These are phyloP conservation scores for Zygoascus flipseniorum DNA, from an alignment of 805 yeast species.

Conservation along the genomic window DNA sequence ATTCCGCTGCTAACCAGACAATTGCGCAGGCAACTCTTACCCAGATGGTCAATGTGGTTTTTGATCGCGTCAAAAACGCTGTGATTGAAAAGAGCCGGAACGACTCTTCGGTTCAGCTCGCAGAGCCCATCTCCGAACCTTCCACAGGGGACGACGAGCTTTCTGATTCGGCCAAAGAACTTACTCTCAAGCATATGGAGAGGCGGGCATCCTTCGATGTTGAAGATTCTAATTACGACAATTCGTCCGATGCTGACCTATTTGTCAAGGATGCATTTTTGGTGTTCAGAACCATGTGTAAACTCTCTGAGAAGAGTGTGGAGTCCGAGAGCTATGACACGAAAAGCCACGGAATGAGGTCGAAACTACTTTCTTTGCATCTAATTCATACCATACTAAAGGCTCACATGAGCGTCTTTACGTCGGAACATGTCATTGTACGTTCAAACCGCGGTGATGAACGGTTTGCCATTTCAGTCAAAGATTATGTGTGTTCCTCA, in stretches of 20 bases:
- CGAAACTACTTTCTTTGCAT: conserved; percentile 81
- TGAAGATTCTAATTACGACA: conserved; percentile 28
- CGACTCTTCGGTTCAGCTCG: neutral
- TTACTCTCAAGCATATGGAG: conserved; percentile 28
- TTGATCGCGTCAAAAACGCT: conserved; percentile 54
- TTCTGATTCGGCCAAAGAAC: conserved; percentile 11
- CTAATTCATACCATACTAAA: conserved; percentile 77
- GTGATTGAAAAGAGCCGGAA: conserved; percentile 6
- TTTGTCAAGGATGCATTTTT: conserved; percentile 85
- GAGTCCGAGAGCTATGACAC: conserved; percentile 55
- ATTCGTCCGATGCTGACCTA: conserved; percentile 48
- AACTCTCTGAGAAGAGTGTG: conserved; percentile 74
- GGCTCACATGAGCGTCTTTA: conserved; percentile 77
- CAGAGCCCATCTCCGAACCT: neutral
- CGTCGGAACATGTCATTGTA: conserved; percentile 32
- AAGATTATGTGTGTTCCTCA: conserved; percentile 75
- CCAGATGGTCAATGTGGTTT: conserved; percentile 79
- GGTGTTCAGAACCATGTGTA: conserved; percentile 90
- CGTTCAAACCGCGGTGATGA: conserved; percentile 30
- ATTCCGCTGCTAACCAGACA: conserved; percentile 76
- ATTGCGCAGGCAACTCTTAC: conserved; percentile 93
- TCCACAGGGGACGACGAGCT: neutral
- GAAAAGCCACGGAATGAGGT: conserved; percentile 84
- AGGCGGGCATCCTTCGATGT: conserved; percentile 9
- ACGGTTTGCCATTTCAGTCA: conserved; percentile 65